Conservation (phyloP, 352 stramenopile genomes). For the Globisporangium lucens region DNA sequence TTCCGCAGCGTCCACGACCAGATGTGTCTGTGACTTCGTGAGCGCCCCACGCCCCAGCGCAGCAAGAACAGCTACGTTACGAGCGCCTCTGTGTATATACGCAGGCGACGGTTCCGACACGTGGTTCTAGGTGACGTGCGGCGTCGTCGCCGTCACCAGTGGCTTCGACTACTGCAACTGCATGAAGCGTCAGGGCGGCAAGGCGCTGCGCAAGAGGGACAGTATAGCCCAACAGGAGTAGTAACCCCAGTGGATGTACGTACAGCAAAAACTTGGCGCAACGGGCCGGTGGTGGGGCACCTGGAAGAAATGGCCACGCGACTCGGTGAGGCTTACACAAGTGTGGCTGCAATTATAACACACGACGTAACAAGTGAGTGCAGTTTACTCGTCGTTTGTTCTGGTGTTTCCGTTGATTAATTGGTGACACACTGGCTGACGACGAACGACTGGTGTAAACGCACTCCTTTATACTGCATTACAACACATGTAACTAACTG, state of each 20-base stretch:
- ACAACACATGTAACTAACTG: too few species aligned
- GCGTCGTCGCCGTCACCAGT: neutral
- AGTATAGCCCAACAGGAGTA: neutral
- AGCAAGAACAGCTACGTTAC: neutral
- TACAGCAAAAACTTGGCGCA: neutral
- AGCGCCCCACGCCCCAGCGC: neutral
- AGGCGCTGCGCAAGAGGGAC: neutral
- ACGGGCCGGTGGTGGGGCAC: neutral
- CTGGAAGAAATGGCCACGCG: too few species aligned
- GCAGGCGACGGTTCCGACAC: neutral
- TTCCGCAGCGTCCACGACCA: neutral
- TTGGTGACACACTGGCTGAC: too few species aligned
- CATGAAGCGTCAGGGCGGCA: neutral
- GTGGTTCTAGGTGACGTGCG: neutral
- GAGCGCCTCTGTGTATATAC: too few species aligned
- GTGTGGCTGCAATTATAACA: too few species aligned
- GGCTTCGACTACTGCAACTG: slow-evolving; percentile 1
- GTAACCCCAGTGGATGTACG: neutral
- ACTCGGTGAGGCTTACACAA: neutral
- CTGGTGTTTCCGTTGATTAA: too few species aligned
- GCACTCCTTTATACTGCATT: too few species aligned
- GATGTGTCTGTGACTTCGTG: neutral
- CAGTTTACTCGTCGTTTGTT: too few species aligned
- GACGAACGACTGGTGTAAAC: too few species aligned
- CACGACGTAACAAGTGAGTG: too few species aligned